phyloP scores from a whole-genome alignment of 2,329 filamentous ascomycete species.

The Talaromyces marneffei region DNA sequence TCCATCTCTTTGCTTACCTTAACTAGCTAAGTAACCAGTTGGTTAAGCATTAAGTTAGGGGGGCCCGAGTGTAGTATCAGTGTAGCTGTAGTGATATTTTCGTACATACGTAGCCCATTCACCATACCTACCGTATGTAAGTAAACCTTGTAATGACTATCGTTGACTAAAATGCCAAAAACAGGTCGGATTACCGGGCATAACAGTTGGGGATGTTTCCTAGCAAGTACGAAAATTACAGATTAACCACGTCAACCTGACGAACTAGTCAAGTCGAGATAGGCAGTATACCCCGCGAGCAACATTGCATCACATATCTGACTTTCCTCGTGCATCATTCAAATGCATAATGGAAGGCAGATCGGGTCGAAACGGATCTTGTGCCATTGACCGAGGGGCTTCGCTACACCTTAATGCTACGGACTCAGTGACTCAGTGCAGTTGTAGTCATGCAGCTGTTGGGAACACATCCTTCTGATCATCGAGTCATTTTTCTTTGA shows the following conservation, averaged over 20 bases:
- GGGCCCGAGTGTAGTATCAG: neutral
- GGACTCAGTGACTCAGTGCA: neutral
- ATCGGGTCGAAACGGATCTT: conserved; percentile 6
- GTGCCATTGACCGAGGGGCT: neutral
- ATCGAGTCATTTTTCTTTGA: neutral
- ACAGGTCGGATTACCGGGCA: neutral
- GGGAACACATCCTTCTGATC: neutral
- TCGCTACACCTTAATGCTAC: neutral
- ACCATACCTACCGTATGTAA: neutral
- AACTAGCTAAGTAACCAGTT: neutral
- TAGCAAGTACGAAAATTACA: neutral
- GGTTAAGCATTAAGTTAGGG: neutral
- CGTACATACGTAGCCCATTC: neutral
- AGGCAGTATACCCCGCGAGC: neutral
- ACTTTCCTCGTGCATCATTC: neutral
- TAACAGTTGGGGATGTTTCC: neutral
- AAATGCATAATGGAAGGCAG: neutral
- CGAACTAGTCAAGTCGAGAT: neutral
- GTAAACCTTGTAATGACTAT: neutral
- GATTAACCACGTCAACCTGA: neutral
- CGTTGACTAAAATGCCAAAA: neutral
- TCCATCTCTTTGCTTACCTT: neutral
- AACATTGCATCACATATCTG: neutral
- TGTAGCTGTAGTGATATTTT: neutral
- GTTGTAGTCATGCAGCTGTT: neutral